Percentiles rank a stretch among this genome's conserved stretches.
Conservation (phyloP, 148 eudicot species). For the Hydrangea macrophylla region DNA sequence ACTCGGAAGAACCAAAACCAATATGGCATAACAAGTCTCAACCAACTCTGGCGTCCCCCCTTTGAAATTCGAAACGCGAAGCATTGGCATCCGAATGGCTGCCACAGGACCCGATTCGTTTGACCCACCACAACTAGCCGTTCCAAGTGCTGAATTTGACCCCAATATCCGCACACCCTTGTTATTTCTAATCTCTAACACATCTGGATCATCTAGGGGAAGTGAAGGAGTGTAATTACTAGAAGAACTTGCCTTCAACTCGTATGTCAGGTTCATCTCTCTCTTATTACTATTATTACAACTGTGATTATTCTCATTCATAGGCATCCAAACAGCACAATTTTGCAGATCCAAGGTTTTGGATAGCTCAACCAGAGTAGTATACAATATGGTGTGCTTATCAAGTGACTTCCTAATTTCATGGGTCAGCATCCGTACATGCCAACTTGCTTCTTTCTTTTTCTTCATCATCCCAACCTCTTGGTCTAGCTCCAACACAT, state of each 20-base stretch:
- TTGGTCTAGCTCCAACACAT: constrained; percentile 68
- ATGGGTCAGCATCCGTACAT: constrained; percentile 89
- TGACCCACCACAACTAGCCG: constrained; percentile 55
- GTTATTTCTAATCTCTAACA: constrained; percentile 27
- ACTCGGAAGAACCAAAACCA: constrained; percentile 67
- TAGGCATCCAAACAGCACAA: constrained; percentile 96
- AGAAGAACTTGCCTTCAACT: constrained; percentile 38
- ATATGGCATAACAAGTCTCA: constrained; percentile 71
- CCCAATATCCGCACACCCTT: constrained; percentile 58
- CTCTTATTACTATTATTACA: constrained; percentile 61
- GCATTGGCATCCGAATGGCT: constrained; percentile 89
- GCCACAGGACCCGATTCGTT: constrained; percentile 61
- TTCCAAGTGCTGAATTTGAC: constrained; percentile 54
- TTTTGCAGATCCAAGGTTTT: constrained; percentile 71
- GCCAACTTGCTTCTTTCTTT: constrained; percentile 79
- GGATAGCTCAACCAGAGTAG: constrained; percentile 82
- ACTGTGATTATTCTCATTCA: no score
- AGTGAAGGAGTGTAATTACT: constrained; percentile 24
- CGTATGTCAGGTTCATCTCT: constrained; percentile 70
- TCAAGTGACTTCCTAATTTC: constrained; percentile 89
- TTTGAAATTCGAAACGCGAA: constrained; percentile 68
- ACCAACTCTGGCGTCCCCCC: constrained; percentile 77
- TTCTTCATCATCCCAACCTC: constrained; percentile 79
- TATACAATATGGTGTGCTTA: constrained; percentile 70
- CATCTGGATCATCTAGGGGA: constrained; percentile 62